Percentiles rank a stretch among this genome's conserved stretches.
Evolutionary conservation across 2,329 filamentous ascomycete genomes (phyloP).

Genomic region (Fusarium domesticum): DNA sequence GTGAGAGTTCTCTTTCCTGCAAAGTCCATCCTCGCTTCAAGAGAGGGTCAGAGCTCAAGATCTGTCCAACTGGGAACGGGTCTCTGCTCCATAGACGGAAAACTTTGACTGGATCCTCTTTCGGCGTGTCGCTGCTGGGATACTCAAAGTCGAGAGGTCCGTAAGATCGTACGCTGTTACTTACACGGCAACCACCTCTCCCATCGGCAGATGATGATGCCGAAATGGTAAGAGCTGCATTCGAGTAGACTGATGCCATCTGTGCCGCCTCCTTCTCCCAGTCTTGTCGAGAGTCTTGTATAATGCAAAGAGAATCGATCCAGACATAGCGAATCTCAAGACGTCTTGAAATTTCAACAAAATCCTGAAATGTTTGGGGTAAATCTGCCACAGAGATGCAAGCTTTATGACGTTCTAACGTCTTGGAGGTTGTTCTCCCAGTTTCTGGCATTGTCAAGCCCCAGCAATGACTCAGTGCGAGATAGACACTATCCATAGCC

Average conservation of each 20-base stretch:
- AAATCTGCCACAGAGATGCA: neutral
- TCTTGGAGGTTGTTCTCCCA: neutral
- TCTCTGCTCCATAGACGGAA: slow-evolving; percentile 5
- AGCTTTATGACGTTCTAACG: neutral
- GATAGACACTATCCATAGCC: slow-evolving; percentile 1
- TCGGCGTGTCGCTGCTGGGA: neutral
- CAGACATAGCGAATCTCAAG: slow-evolving; percentile 6
- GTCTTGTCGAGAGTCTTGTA: slow-evolving; percentile 6
- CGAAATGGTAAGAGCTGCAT: slow-evolving; percentile 2
- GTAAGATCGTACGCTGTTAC: neutral
- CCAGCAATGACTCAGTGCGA: slow-evolving; percentile 10
- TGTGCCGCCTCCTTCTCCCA: slow-evolving; percentile 7
- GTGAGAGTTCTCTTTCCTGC: slow-evolving; percentile 4
- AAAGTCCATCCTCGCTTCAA: slow-evolving; percentile 6
- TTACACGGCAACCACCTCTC: neutral
- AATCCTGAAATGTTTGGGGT: slow-evolving; percentile 7
- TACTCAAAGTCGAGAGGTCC: neutral
- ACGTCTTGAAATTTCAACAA: neutral
- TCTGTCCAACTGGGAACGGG: neutral
- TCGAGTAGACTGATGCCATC: slow-evolving; percentile 7
- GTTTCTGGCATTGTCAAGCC: slow-evolving; percentile 3
- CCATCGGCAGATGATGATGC: slow-evolving; percentile 2
- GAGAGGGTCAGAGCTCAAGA: slow-evolving; percentile 2
- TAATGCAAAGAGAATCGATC: slow-evolving; percentile 9
- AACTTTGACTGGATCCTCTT: neutral